Conservation (phyloP, 257 asterid genomes). For the Plantago ovata region DNA sequence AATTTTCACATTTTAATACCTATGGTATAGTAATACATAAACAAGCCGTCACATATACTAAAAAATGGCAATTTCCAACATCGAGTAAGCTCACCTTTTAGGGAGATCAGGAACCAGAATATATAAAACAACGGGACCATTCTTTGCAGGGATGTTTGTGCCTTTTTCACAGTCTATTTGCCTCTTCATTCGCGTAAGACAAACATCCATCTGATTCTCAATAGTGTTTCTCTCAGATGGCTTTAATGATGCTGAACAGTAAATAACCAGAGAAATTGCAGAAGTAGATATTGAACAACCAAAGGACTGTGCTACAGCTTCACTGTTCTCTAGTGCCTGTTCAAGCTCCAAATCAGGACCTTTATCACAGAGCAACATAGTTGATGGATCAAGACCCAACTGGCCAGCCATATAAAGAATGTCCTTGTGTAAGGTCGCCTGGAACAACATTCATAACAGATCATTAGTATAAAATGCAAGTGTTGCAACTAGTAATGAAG, state of each 20-base stretch:
- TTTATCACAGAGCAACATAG: constrained; percentile 67
- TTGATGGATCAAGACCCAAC: constrained; percentile 90
- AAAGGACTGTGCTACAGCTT: constrained; percentile 78
- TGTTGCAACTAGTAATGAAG: constrained; percentile 10
- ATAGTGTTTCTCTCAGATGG: constrained; percentile 51
- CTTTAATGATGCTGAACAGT: constrained; percentile 60
- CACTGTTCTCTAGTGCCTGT: constrained; percentile 66
- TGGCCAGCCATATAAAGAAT: constrained; percentile 95
- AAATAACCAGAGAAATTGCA: constrained; percentile 55
- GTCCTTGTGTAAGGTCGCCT: constrained; percentile 85
- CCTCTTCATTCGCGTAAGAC: constrained; percentile 54
- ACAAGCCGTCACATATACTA: constrained; percentile 1
- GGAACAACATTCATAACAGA: constrained; percentile 26
- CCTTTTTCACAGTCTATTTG: constrained; percentile 35
- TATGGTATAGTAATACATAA: not conserved
- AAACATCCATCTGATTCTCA: constrained; percentile 46
- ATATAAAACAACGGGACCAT: constrained; percentile 56
- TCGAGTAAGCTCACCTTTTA: constrained; percentile 52
- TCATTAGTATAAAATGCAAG: constrained; percentile 12
- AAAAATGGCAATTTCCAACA: constrained; percentile 12
- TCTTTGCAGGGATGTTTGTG: constrained; percentile 27
- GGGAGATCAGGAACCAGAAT: constrained; percentile 94
- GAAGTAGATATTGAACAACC: constrained; percentile 64
- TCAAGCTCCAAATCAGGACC: constrained; percentile 69
- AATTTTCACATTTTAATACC: not conserved